Percentiles rank a stretch among this genome's conserved stretches.
phyloP scores from a whole-genome alignment of 805 yeast species.

The Nakazawaea ambrosiae region DNA sequence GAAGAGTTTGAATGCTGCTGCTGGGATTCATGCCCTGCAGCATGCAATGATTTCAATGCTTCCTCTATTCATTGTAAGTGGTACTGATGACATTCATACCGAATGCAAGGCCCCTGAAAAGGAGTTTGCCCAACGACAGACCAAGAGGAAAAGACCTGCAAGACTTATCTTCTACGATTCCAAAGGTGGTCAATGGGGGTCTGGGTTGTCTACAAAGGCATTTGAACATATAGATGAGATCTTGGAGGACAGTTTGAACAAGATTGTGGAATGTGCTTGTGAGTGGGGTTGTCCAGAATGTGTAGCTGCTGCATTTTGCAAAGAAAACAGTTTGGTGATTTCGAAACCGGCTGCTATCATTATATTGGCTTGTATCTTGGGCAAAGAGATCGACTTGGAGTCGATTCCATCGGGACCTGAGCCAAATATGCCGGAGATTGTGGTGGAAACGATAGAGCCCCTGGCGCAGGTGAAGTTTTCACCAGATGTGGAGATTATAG shows the following conservation, averaged over 20 bases:
- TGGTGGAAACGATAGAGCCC: conserved; percentile 62
- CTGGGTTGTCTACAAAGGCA: conserved; percentile 74
- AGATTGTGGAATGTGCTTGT: conserved; percentile 63
- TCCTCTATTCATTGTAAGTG: conserved; percentile 67
- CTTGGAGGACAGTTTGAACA: conserved; percentile 47
- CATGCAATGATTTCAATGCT: conserved; percentile 80
- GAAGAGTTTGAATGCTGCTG: conserved; percentile 68
- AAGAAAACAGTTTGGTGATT: conserved; percentile 73
- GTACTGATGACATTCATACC: conserved; percentile 73
- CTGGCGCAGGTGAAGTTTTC: conserved; percentile 55
- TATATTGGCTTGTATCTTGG: conserved; percentile 56
- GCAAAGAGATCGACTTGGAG: conserved; percentile 40
- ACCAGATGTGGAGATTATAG: conserved; percentile 49
- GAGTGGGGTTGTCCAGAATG: conserved; percentile 73
- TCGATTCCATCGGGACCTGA: conserved; percentile 67
- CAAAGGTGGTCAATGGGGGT: conserved; percentile 72
- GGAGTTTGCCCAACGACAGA: conserved; percentile 76
- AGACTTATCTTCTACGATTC: conserved; percentile 79
- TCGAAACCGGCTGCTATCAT: conserved; percentile 83
- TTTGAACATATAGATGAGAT: conserved; percentile 72
- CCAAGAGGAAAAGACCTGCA: conserved; percentile 76
- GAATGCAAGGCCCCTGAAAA: conserved; percentile 98
- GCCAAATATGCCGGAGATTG: conserved; percentile 60
- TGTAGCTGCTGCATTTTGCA: conserved; percentile 76
- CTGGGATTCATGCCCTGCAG: conserved; percentile 94